Conservation (phyloP, 495 filamentous ascomycete genomes). For the Daldinia childiae region DNA sequence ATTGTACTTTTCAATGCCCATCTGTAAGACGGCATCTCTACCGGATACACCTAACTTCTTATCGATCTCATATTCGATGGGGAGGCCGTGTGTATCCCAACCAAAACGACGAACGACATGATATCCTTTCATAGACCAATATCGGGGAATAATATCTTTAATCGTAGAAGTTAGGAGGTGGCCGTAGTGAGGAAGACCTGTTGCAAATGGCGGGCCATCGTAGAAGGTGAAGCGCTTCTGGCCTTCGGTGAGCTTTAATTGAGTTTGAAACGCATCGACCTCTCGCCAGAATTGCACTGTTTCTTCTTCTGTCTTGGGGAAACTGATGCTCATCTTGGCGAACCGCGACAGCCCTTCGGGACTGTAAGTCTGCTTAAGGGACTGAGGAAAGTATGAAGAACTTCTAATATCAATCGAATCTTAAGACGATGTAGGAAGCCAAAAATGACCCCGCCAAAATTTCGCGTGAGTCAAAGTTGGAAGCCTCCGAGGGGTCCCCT, state of each 20-base stretch:
- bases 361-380: background rate
- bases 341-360: constrained; percentile 8
- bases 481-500: background rate
- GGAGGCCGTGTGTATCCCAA: constrained; percentile 94
- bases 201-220: constrained; percentile 70
- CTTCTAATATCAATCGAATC: background rate
- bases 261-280: constrained; percentile 47
- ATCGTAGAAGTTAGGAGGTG: constrained; percentile 96
- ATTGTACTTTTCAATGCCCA: constrained; percentile 93
- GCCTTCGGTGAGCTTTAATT: constrained; percentile 69
- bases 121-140: constrained; percentile 97
- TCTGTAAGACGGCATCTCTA: constrained; percentile 83
- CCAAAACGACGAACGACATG: constrained; percentile 78
- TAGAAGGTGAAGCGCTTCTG: constrained; percentile 84
- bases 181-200: constrained; percentile 92
- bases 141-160: constrained; percentile 95
- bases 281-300: constrained; percentile 43
- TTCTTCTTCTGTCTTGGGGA: constrained; percentile 34
- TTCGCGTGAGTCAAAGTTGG: constrained; percentile 35
- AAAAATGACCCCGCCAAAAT: constrained; percentile 30
- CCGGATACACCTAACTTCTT: constrained; percentile 94
- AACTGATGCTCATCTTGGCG: constrained; percentile 40
- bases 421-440: background rate
- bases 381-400: background rate
- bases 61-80: constrained; percentile 98